These are phyloP conservation scores for Brassica incana DNA, from an alignment of 345 rosid species.

Conservation along the genomic window DNA sequence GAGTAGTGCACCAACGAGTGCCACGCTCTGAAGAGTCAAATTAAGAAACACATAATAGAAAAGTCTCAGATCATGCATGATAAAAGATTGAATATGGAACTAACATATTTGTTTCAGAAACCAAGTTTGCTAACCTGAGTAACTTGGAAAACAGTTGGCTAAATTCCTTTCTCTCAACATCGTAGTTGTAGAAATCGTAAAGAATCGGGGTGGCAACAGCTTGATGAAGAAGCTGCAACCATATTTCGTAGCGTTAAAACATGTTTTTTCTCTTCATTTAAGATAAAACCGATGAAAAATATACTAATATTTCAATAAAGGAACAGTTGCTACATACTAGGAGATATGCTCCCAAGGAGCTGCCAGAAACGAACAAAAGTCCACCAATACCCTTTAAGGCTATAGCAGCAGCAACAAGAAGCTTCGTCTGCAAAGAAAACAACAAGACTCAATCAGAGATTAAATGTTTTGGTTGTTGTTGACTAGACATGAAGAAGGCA, in stretches of 20 bases:
- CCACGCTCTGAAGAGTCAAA: constrained; percentile 50
- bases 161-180: constrained; percentile 54
- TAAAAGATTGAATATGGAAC: neutral
- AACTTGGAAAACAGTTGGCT: constrained; percentile 50
- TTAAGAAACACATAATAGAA: neutral
- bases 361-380: constrained; percentile 63
- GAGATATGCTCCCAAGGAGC: constrained; percentile 70
- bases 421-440: constrained; percentile 44
- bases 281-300: neutral
- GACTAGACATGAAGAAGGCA: neutral
- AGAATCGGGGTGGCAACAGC: constrained; percentile 51
- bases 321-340: constrained; percentile 48
- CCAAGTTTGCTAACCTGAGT: constrained; percentile 49
- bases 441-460: constrained; percentile 2
- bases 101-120: neutral
- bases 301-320: neutral
- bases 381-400: constrained; percentile 71
- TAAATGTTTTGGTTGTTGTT: neutral
- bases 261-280: neutral
- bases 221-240: constrained; percentile 64
- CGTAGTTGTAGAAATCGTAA: constrained; percentile 77
- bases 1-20: constrained; percentile 69
- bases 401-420: constrained; percentile 51
- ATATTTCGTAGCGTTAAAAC: neutral
- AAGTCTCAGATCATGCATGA: neutral